A percentile compares a stretch with the other conserved stretches of the same genome.
These are phyloP conservation scores for Rhynchosporium graminicola DNA, from an alignment of 2,329 filamentous ascomycete genomes.

Conservation along the genomic window DNA sequence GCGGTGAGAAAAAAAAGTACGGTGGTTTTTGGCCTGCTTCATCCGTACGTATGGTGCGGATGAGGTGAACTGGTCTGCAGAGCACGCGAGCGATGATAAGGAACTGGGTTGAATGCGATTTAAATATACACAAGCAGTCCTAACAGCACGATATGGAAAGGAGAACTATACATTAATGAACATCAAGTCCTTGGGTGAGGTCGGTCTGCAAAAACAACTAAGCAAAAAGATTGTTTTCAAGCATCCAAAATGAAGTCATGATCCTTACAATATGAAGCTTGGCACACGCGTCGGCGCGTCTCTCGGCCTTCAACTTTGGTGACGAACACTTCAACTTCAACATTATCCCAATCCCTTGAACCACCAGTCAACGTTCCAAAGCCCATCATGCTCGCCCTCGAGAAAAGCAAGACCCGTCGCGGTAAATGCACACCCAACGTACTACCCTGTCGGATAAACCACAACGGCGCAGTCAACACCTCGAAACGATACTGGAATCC, in stretches of 20 bases:
- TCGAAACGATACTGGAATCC: slow-evolving; percentile 72
- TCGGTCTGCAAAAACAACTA: no score
- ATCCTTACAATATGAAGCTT: neutral
- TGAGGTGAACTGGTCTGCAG: no score
- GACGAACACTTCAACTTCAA: slow-evolving; percentile 7
- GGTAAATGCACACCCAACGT: slow-evolving; percentile 57
- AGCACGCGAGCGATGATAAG: no score
- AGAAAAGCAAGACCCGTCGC: slow-evolving; percentile 33
- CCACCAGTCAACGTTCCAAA: neutral
- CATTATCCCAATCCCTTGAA: neutral
- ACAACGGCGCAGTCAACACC: slow-evolving; percentile 70
- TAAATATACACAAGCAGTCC: no score
- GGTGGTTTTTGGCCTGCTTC: neutral
- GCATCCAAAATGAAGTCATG: no score
- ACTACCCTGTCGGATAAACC: slow-evolving; percentile 77
- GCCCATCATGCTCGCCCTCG: slow-evolving; percentile 35
- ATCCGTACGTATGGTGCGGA: no score
- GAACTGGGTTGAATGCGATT: no score
- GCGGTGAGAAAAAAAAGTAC: no score
- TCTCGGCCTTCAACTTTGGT: neutral
- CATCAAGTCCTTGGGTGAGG: no score
- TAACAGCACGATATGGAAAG: no score
- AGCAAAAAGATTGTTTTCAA: no score
- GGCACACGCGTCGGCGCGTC: slow-evolving; percentile 10
- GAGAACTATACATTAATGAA: no score